Evolutionary conservation across 345 rosid genomes (phyloP).

Genomic region (Eucalyptus cladocalyx): DNA sequence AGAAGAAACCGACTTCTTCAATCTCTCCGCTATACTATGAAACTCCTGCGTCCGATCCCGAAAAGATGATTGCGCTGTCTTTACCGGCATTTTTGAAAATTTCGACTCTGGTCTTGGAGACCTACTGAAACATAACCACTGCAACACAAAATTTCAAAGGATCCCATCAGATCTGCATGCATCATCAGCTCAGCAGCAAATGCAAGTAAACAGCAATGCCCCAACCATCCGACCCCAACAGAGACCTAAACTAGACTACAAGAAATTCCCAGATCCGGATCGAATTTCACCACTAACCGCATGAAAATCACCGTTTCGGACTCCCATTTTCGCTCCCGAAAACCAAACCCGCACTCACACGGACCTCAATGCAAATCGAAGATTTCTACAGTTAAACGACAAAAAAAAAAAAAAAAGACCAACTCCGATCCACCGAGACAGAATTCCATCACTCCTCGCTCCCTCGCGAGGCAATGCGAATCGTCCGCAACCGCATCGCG

Average conservation of each 20-base stretch:
- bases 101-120: neutral
- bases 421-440: neutral
- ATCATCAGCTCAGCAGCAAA: neutral
- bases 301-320: neutral
- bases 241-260: neutral
- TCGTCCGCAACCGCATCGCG: neutral
- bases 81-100: constrained; percentile 3
- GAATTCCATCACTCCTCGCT: neutral
- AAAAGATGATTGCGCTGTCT: constrained; percentile 23
- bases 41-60: constrained; percentile 58
- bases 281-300: neutral
- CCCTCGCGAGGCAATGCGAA: neutral
- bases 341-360: neutral
- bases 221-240: neutral
- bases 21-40: constrained; percentile 35
- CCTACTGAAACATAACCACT: neutral
- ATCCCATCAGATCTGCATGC: neutral
- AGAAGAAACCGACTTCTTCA: constrained; percentile 28
- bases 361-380: neutral
- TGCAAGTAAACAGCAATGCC: neutral
- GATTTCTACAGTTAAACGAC: neutral
- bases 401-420: neutral
- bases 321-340: neutral
- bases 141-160: neutral
- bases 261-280: neutral